These are phyloP conservation scores for Casuarina equisetifolia DNA, from an alignment of 306 rosid species.

Conservation along the genomic window DNA sequence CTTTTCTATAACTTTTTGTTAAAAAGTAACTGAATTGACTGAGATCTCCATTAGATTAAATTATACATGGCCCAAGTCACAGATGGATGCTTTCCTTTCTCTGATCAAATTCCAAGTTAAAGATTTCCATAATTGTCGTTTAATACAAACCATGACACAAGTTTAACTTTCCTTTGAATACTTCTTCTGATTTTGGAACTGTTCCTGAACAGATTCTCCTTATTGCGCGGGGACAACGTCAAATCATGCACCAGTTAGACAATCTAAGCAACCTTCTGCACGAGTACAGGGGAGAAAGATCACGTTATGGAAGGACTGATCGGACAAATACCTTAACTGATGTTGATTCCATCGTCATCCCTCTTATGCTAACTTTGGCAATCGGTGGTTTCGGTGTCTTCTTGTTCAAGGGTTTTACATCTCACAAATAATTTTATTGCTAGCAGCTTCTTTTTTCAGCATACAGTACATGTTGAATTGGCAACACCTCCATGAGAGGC, in stretches of 20 bases:
- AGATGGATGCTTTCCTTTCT: neutral
- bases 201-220: constrained; percentile 48
- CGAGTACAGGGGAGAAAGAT: constrained; percentile 60
- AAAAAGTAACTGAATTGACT: neutral
- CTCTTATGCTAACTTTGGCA: constrained; percentile 64
- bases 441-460: neutral
- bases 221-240: constrained; percentile 77
- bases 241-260: constrained; percentile 79
- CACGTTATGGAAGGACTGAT: constrained; percentile 50
- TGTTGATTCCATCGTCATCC: constrained; percentile 42
- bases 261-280: constrained; percentile 75
- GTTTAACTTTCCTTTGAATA: neutral
- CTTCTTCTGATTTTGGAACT: neutral
- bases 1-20: neutral
- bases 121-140: neutral
- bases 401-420: constrained; percentile 54
- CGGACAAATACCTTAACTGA: constrained; percentile 42
- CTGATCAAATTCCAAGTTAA: neutral
- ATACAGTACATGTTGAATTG: neutral
- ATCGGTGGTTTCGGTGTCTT: constrained; percentile 68
- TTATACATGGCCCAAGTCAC: neutral
- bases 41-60: neutral
- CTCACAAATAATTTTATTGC: constrained; percentile 42
- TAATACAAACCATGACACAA: neutral
- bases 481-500: neutral